A percentile compares a stretch with the other conserved stretches of the same genome.
These are phyloP conservation scores for Helianthus annuus DNA, from an alignment of 129 eudicot species.

Conservation along the genomic window DNA sequence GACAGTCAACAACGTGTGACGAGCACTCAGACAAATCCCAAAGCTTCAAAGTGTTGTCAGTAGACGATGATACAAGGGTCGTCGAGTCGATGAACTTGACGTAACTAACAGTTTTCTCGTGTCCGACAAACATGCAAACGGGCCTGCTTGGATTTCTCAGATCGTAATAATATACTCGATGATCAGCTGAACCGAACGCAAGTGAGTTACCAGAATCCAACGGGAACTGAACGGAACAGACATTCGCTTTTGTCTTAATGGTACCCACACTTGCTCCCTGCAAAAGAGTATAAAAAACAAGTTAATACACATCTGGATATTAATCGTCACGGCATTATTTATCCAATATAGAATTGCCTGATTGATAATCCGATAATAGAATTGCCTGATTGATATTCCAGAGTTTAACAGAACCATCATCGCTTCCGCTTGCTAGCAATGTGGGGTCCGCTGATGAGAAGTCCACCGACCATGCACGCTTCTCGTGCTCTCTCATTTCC, in stretches of 20 bases:
- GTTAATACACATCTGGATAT: slow-evolving; percentile 38
- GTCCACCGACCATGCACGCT: slow-evolving; percentile 91
- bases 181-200: slow-evolving; percentile 96
- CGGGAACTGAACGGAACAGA: slow-evolving; percentile 90
- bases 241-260: slow-evolving; percentile 86
- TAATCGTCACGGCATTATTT: slow-evolving; percentile 34
- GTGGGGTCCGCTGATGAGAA: slow-evolving; percentile 84
- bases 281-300: slow-evolving; percentile 49
- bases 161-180: slow-evolving; percentile 80
- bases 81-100: slow-evolving; percentile 78
- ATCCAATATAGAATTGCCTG: slow-evolving; percentile 64
- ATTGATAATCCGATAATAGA: slow-evolving; percentile 50
- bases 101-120: slow-evolving; percentile 90
- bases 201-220: slow-evolving; percentile 65
- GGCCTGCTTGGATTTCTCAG: slow-evolving; percentile 72
- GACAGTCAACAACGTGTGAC: slow-evolving; percentile 63
- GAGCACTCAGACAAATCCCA: slow-evolving; percentile 84
- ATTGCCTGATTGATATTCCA: slow-evolving; percentile 99
- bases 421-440: slow-evolving; percentile 89
- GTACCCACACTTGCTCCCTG: slow-evolving; percentile 87
- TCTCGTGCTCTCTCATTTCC: slow-evolving; percentile 91
- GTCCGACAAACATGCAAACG: slow-evolving; percentile 76
- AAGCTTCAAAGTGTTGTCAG: slow-evolving; percentile 80
- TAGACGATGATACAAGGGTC: slow-evolving; percentile 75
- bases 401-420: slow-evolving; percentile 91